phyloP scores from a whole-genome alignment of 208 protist species.

The Wallacemonas sp. region DNA sequence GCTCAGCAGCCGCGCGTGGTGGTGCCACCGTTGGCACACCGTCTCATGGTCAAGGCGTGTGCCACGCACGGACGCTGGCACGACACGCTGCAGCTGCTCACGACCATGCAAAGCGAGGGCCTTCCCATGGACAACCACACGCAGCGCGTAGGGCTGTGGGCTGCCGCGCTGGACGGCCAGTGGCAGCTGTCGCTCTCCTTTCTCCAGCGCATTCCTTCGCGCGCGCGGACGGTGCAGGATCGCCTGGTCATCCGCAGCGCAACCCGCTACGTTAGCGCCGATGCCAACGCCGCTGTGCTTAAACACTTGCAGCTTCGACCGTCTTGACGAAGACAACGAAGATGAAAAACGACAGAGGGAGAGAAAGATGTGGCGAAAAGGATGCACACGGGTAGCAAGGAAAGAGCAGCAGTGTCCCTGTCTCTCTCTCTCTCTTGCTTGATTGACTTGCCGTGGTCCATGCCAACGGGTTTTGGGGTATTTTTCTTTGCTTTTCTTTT shows the following conservation, averaged over 20 bases:
- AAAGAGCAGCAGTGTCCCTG: no score
- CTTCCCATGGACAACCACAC: constrained; percentile 76
- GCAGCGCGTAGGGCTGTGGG: constrained; percentile 73
- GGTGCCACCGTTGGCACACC: constrained; percentile 74
- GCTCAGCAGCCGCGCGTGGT: constrained; percentile 66
- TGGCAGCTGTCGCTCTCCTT: constrained; percentile 71
- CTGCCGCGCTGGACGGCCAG: constrained; percentile 61
- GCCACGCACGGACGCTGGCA: constrained; percentile 51
- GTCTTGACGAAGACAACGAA: neutral
- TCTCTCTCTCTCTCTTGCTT: no score
- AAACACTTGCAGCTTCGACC: constrained; percentile 46
- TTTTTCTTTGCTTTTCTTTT: no score
- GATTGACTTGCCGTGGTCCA: no score
- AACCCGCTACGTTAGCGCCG: constrained; percentile 47
- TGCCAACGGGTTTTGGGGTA: no score
- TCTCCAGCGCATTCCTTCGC: constrained; percentile 46
- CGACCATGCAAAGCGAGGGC: constrained; percentile 61
- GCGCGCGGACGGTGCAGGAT: constrained; percentile 62
- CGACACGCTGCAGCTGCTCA: constrained; percentile 47
- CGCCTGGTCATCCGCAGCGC: constrained; percentile 64
- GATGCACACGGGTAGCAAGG: no score
- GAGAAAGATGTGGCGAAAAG: no score
- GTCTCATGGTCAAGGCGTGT: constrained; percentile 69
- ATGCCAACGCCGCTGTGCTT: constrained; percentile 58
- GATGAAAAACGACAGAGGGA: neutral